Base-by-base conservation (phyloP, 129 eudicot species). In the Rutidosis leptorrhynchoides region DNA sequence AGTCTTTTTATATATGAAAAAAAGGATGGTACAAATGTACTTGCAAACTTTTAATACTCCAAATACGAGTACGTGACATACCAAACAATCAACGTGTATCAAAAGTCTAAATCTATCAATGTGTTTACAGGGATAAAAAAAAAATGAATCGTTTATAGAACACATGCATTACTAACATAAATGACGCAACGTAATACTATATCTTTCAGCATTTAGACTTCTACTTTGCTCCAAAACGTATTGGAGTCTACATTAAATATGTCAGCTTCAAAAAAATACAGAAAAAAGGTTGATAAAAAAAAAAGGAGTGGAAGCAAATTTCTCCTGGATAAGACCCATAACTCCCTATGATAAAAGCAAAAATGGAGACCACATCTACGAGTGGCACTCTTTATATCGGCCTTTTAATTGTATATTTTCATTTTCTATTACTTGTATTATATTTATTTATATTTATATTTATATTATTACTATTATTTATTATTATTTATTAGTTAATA, bases 251-350 rank as follows among this genome's bases (percentile, higher is more conserved):
- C 74, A 58, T 58, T 59, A 23, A 67, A 59, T 48, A 53, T 35
- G 69, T 26, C 74, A 58, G 69, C 79, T 75, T 75, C 59, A 10
- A 12, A 16, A 17, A n/a, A 48, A 19, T 11, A 37, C 1, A 0
- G 6, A 6, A 60, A 67, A 75, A 49, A 26, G 74, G 60, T 75
- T 20, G 64, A 68, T 60, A 69, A 37, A 71, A 66, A 37, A 71
- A 66, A 72, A 78, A 78, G 78, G 78, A 66, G 69, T 65, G 74
- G 78, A 78, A 78, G 70, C 74, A 72, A 72, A 78, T 78, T 71
- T 78, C 78, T 71, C 78, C 78, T 78, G 74, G 60, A 75, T 69
- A 67, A 59, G 69, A 51, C 79, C 79, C 79, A 67, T 67, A 75
- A 69, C 69, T 59, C 58, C 69, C 64, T 51, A 60, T 68, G 80